A percentile compares a stretch with the other conserved stretches of the same genome.
Conservation (phyloP, 2,329 filamentous ascomycete species). For the Monosporascus sp. region DNA sequence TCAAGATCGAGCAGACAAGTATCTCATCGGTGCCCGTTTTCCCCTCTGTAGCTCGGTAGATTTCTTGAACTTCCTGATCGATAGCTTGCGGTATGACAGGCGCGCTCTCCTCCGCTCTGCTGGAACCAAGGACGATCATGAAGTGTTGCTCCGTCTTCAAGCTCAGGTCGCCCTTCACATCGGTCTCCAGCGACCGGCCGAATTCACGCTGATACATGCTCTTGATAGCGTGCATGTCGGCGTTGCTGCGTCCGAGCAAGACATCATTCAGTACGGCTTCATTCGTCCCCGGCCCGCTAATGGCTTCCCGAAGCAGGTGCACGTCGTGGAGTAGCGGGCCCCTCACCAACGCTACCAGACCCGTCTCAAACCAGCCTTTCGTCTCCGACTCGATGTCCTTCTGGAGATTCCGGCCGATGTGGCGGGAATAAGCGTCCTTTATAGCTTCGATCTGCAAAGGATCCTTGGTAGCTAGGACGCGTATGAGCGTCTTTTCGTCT, state of each 20-base stretch:
- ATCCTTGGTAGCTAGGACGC: conserved; percentile 64
- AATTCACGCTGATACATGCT: conserved; percentile 65
- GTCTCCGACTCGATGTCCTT: conserved; percentile 76
- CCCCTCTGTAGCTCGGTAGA: conserved; percentile 74
- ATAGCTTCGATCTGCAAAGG: conserved; percentile 70
- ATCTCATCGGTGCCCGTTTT: conserved; percentile 68
- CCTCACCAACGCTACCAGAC: conserved; percentile 66
- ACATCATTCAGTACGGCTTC: conserved; percentile 83
- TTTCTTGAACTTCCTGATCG: conserved; percentile 67
- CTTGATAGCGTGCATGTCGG: conserved; percentile 85
- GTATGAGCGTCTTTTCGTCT: conserved; percentile 72
- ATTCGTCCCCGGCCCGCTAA: conserved; percentile 79
- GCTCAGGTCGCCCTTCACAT: conserved; percentile 73
- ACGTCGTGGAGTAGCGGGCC: conserved; percentile 78
- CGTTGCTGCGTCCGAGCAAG: conserved; percentile 75
- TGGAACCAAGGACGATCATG: conserved; percentile 70
- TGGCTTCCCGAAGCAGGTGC: conserved; percentile 61
- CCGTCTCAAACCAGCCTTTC: conserved; percentile 66
- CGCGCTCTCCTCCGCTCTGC: conserved; percentile 69
- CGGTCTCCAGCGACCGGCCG: conserved; percentile 59
- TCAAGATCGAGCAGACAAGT: conserved; percentile 73
- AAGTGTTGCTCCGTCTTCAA: conserved; percentile 85
- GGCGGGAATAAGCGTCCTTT: conserved; percentile 58
- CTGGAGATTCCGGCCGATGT: conserved; percentile 63
- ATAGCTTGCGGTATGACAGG: conserved; percentile 69